These are phyloP conservation scores for Gaeumannomyces tritici DNA, from an alignment of 2,329 filamentous ascomycete genomes.

Conservation along the genomic window DNA sequence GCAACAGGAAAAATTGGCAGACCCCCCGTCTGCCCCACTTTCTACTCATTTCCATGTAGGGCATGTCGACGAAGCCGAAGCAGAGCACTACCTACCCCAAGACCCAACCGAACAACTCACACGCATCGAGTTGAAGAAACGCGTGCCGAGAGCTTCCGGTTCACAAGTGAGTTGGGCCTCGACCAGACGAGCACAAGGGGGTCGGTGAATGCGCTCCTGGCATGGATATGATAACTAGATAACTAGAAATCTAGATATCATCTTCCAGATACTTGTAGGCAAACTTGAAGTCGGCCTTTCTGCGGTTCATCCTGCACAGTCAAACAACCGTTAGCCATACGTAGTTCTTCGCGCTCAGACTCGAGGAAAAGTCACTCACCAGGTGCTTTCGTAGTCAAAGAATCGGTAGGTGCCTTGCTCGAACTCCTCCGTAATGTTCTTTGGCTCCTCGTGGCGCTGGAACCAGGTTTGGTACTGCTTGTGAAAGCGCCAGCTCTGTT, in stretches of 20 bases:
- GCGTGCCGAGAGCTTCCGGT: not conserved
- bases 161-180: too few relatives aligned
- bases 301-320: slow-evolving; percentile 79
- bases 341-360: not conserved
- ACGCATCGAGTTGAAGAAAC: not conserved
- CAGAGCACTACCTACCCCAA: not conserved
- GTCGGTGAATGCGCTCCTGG: not conserved
- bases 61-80: not conserved
- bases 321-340: not conserved
- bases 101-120: not conserved
- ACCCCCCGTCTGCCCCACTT: not conserved
- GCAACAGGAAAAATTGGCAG: not conserved
- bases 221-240: too few relatives aligned
- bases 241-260: slow-evolving; percentile 60
- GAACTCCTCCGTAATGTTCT: slow-evolving; percentile 96
- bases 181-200: not conserved
- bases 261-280: slow-evolving; percentile 97
- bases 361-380: slow-evolving; percentile 47
- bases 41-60: not conserved
- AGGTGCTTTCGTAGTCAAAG: slow-evolving; percentile 99
- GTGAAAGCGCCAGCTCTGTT: slow-evolving; percentile 97
- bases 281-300: slow-evolving; percentile 97
- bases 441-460: slow-evolving; percentile 94
- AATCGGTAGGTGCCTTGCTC: slow-evolving; percentile 98
- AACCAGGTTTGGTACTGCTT: slow-evolving; percentile 99